Base-by-base conservation (phyloP, 177 flowering plant genomes). In the Telopea speciosissima region DNA sequence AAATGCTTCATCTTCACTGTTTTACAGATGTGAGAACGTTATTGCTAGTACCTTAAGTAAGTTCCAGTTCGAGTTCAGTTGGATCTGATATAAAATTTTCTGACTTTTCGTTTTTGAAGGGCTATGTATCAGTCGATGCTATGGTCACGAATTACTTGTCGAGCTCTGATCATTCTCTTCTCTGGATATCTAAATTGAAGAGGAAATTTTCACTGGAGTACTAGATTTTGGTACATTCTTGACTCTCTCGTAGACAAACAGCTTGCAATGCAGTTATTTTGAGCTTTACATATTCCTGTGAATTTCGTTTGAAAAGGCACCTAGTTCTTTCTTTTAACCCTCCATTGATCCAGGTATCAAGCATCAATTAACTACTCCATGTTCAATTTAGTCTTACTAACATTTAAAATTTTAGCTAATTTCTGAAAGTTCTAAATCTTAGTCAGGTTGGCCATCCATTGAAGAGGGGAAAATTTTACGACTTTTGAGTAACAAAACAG, bases 21-120 rank as follows among this genome's bases (percentile, higher is more conserved):
- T 76, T 79, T 71, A 75, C 82, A 78, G 82, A 78, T 79, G 36
- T 62, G 74, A 74, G 74, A 33, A 17, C 26, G 23, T 16, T 44
- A 33, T 31, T 11, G 61, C 24, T n/a, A 42, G 58, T 12, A 56
- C 21, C 67, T 76, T 24, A 68, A 74, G 75, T 73, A 68, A 75
- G 49, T 8, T 26, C 5, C 16, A 40, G 22, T 24, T 26, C 22
- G 22, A 19, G 59, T 28, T 28, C 8, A 22, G 24, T 44, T 19
- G 25, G 60, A 61, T 70, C 56, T 66, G 58, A 25, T 17, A 17
- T 17, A 66, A 42, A 23, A 9, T 23, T 3, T 8, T 25, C 24
- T 16, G 14, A 3, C 40, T 25, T 14, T 63, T 24, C 11, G 33
- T 21, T 24, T n/a, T 33, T n/a, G 49, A 19, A 33, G 16, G 6